Base-by-base conservation (phyloP, 495 filamentous ascomycete genomes). In the Neurospora sp. region DNA sequence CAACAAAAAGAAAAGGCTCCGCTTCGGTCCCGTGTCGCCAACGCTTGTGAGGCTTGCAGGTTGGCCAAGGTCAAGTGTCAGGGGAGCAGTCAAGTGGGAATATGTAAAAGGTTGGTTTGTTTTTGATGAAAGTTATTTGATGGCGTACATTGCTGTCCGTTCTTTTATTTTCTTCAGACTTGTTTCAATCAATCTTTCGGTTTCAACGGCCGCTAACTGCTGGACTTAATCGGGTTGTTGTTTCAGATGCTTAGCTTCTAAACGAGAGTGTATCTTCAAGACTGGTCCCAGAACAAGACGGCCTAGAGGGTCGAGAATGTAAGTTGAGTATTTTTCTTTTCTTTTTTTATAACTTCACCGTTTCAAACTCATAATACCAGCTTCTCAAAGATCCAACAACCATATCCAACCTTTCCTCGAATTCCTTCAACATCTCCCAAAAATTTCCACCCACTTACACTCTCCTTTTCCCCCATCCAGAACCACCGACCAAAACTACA, bases 1-100 rank as follows among this genome's bases (percentile, higher is more conserved):
- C 53, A 61, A 35, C 53, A 65, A 65, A 35, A 65, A 65, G 27
- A 35, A 18, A 35, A 35, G 53, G 27, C 6, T 73, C 72, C 38
- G 42, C 70, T 76, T 27, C 76, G 74, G 16, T 71, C 77, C 16
- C 74, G 83, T 70, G 78, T 84, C 69, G 78, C 78, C 41, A 82
- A 83, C 72, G 84, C 84, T 35, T 86, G 84, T 41, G 84, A 85
- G 73, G 83, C 84, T 1, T 86, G 84, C 72, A 77, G 84, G 65
- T 78, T 75, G 18, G 82, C 83, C 41, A 86, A 86, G 75, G 75
- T 85, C 3, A 84, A 81, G 69, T 86, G 84, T 73, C 83, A 84
- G 72, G 74, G 80, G 3, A 82, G 82, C 39, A 74, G 76, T 16
- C 82, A 84, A 70, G 72, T 80, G 18, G 82, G 81, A 9, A 84